A percentile compares a stretch with the other conserved stretches of the same genome.
phyloP scores from a whole-genome alignment of 1,284 basidiomycete species.

The Austroboletus novae-zelandiae region DNA sequence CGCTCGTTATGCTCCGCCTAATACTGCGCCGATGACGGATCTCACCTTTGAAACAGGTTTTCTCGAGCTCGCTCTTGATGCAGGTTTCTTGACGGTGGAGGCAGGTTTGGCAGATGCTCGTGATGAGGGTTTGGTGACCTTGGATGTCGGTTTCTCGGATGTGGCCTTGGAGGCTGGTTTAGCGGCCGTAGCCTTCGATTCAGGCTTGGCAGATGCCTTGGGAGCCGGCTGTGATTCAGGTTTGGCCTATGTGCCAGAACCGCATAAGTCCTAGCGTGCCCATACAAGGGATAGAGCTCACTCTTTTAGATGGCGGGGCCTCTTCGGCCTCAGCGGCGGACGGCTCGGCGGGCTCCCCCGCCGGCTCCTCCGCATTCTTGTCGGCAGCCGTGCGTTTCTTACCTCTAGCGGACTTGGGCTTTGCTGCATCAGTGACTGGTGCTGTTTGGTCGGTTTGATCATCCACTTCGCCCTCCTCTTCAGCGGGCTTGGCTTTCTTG shows the following conservation, averaged over 20 bases:
- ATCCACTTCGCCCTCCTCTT: conserved; percentile 39
- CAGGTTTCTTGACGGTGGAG: conserved; percentile 42
- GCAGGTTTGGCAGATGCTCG: conserved; percentile 37
- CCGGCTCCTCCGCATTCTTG: conserved; percentile 36
- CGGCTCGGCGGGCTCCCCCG: conserved; percentile 38
- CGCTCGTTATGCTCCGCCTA: conserved; percentile 1
- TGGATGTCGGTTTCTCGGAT: conserved; percentile 34
- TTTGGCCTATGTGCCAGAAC: conserved; percentile 17
- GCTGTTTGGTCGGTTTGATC: conserved; percentile 32
- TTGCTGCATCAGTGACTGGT: conserved; percentile 29
- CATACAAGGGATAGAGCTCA: conserved; percentile 12
- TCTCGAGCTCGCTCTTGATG: conserved; percentile 40
- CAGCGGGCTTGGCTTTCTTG: conserved; percentile 43
- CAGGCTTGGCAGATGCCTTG: conserved; percentile 22
- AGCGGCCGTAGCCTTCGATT: conserved; percentile 23
- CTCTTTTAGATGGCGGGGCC: conserved; percentile 55
- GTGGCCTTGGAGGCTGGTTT: conserved; percentile 37
- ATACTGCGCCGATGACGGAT: conserved; percentile 5
- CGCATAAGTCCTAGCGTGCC: background rate
- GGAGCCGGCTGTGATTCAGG: conserved; percentile 28
- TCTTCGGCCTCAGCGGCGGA: conserved; percentile 34
- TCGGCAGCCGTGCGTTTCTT: conserved; percentile 48
- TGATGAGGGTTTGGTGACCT: conserved; percentile 34
- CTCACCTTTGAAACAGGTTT: conserved; percentile 43
- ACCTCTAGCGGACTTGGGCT: conserved; percentile 56